Percentiles rank a stretch among this genome's conserved stretches.
Conservation (phyloP, 2,329 filamentous ascomycete genomes). For the Colletotrichum sp. region DNA sequence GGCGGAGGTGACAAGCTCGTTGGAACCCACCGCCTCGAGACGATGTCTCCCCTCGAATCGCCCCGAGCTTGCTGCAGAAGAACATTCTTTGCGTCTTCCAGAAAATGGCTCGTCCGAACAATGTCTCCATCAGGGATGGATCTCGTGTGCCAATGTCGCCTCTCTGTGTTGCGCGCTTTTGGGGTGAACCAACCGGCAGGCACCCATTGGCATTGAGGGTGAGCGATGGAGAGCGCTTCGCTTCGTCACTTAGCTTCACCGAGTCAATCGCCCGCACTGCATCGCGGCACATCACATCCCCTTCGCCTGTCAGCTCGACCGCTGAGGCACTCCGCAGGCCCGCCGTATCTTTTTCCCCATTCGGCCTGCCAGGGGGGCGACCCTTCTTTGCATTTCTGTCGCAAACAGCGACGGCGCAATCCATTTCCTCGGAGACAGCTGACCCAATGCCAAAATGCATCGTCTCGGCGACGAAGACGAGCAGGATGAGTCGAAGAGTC, state of each 20-base stretch:
- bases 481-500: not conserved
- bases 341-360: not conserved
- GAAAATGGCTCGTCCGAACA: slow-evolving; percentile 22
- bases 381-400: not conserved
- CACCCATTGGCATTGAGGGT: not conserved
- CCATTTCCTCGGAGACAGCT: not conserved
- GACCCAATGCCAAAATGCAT: not conserved
- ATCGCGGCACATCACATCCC: not conserved
- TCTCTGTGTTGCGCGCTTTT: slow-evolving; percentile 2
- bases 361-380: not conserved
- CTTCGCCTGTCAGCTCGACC: slow-evolving; percentile 2
- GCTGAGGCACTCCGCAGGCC: not conserved
- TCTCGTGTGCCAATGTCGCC: not conserved
- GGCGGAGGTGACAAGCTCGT: not conserved
- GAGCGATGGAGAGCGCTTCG: not conserved
- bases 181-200: slow-evolving; percentile 6
- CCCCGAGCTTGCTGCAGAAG: not conserved
- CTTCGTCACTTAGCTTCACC: not conserved
- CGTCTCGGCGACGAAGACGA: not conserved
- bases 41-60: not conserved
- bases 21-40: slow-evolving; percentile 7
- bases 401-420: not conserved
- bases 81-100: slow-evolving; percentile 4
- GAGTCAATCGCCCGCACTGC: not conserved
- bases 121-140: slow-evolving; percentile 10